Evolutionary conservation across 441 rosid genomes (phyloP), one percentile per base, ranked within the genome.

Genomic region (Isatis lusitanica): DNA sequence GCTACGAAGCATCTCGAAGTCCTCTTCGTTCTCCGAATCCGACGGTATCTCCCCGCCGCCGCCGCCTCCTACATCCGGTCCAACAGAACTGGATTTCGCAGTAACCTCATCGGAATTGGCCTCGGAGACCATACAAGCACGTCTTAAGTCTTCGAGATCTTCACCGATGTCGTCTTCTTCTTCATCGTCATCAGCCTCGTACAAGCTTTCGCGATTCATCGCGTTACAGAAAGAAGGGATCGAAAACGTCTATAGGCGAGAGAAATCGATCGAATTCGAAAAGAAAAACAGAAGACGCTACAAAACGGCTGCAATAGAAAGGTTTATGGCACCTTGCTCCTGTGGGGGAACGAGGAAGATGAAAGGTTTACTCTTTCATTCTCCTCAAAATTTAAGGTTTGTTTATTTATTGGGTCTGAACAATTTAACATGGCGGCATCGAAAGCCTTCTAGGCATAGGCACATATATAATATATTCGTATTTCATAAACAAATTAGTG

Each of bases 101-200:
- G 18, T 8, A 9, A 9, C 8, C 1, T 65, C 76, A 28, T 81
- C 67, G 73, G 78, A 66, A 77, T 77, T 81, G 53, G 86, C 38
- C 47, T 87, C 90, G 12, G 87, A 12, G 18, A 81, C 48, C 6
- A 80, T 66, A 78, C 90, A 93, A 24, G 98, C 97, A 44, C 77
- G 87, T 74, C 90, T 78, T 56, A 91, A 71, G 18, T 92, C 96
- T 71, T 94, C 96, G 77, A 91, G 73, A 76, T 88, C 97, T 52
- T 86, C 91, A 4, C 76, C 79, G 17, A 91, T 87, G 9, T 77
- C 85, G 50, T 53, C 59, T 0, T 76, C 82, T 48, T 80, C 90
- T 3, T 72, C 89, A 16, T 69, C 78, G 63, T 58, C 69, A 7
- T 64, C 52, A 43, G 59, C 7, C 24, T 55, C 61, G 70, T 66